Evolutionary conservation across 192 early-diverging fungal genomes (phyloP), one percentile per base, ranked within the genome.

Genomic region (Coemansia javaensis): DNA sequence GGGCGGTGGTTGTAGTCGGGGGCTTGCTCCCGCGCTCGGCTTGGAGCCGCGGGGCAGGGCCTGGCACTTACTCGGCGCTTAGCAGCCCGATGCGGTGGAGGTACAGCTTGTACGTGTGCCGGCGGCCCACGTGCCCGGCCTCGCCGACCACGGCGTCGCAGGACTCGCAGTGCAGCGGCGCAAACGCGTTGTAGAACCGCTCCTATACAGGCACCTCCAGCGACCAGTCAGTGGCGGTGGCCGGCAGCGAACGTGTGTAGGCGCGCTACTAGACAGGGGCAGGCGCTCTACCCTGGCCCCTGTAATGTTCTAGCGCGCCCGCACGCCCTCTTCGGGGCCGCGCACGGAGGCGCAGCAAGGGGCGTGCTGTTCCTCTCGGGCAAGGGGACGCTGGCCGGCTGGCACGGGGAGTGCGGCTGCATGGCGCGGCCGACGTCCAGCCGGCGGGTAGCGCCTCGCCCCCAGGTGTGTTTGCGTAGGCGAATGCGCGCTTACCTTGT

Each of bases 401-500:
- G 28, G 7, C 28, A 30, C 28, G 28, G n/a, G n/a, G n/a, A n/a
- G n/a, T n/a, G n/a, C n/a, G n/a, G n/a, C n/a, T n/a, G n/a, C n/a
- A n/a, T n/a, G n/a, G n/a, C n/a, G n/a, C n/a, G n/a, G n/a, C n/a
- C n/a, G n/a, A n/a, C n/a, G n/a, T n/a, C n/a, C n/a, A n/a, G n/a
- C n/a, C n/a, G n/a, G n/a, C n/a, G n/a, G n/a, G n/a, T n/a, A n/a
- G n/a, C n/a, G n/a, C n/a, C n/a, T n/a, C n/a, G n/a, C n/a, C n/a
- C n/a, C n/a, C n/a, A n/a, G n/a, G n/a, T n/a, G n/a, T n/a, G n/a
- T 30, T 30, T 13, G 44, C 11, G 6, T 13, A 22, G 7, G 2
- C 28, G 27, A 44, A 30, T n/a, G n/a, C n/a, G n/a, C n/a, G n/a
- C 47, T 34, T 59, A 65, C 70, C 58, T 66, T 66, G 46, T 35